Evolutionary conservation across 768 basidiomycete species (phyloP), one percentile per base, ranked within the genome.

Genomic region (Panaeolus papilionaceus): DNA sequence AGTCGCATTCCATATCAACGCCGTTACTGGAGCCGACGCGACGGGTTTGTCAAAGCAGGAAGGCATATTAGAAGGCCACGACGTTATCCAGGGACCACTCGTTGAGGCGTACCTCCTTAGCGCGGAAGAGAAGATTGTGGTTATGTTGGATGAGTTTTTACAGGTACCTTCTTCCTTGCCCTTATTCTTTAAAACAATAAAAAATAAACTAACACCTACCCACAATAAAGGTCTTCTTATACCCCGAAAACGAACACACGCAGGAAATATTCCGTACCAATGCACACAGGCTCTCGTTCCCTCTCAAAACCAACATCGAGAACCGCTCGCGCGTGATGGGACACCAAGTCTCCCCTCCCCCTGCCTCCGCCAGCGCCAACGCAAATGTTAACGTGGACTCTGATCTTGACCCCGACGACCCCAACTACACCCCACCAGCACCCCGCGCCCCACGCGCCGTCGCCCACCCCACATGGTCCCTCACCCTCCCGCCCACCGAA

Each of bases 1-100:
- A 0, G 91, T 93, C 1, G 64, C 92, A 11, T 94, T 92, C 81
- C 91, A 93, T 63, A 79, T 95, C 38, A 85, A 94, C 69, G 90
- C 92, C 0, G 71, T 93, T n/a, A 94, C 91, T 0, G 93, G 93
- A n/a, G 82, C 84, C n/a, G 88, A 92, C 64, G 76, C 78, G 6
- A 73, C 72, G 63, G 79, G 74, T 12, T 64, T 69, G 47, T 79
- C 79, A 14, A 73, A 66, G 23, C 70, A 77, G 62, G 78, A 74
- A 2, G 81, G 75, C 40, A 70, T 83, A 4, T 75, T 92, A 1
- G 82, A 91, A 73, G 92, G 92, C 9, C 71, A 83, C 6, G 89
- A 91, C 70, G 75, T 88, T 37, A 85, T 93, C 42, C 76, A 84
- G 2, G 91, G 91, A 0, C 83, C 87, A 0, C 73, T 88, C 38